Evolutionary conservation across 352 stramenopile species (phyloP).

Genomic region (Globisporangium yorkense): DNA sequence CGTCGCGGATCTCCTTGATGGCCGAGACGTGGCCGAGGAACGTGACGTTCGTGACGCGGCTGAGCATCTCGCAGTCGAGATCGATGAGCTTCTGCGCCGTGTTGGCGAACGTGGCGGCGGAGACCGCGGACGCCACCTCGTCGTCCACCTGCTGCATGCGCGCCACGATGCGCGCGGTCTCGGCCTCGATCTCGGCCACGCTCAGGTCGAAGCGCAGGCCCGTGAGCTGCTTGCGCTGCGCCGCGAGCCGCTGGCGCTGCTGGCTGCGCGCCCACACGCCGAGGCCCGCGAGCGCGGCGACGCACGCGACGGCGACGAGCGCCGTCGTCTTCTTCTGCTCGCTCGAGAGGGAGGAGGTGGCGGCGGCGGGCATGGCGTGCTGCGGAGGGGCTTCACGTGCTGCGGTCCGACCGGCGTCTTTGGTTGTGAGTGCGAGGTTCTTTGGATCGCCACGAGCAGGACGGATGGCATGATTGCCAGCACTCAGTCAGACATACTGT

Average conservation of each 20-base stretch:
- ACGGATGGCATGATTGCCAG: too few relatives aligned
- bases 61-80: conserved; percentile 82
- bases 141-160: conserved; percentile 74
- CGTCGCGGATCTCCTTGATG: conserved; percentile 64
- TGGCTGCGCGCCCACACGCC: conserved; percentile 41
- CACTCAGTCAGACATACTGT: too few relatives aligned
- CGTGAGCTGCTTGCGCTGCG: conserved; percentile 49
- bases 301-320: conserved; percentile 44
- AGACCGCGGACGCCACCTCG: conserved; percentile 37
- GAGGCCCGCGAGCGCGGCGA: conserved; percentile 39
- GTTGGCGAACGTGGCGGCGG: conserved; percentile 49
- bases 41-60: conserved; percentile 75
- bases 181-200: conserved; percentile 61
- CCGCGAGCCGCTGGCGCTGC: conserved; percentile 33
- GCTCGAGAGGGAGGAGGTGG: conserved; percentile 9
- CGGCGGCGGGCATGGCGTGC: conserved; percentile 1
- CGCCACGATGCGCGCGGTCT: conserved; percentile 56
- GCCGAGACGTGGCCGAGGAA: conserved; percentile 79
- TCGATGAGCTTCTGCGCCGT: conserved; percentile 78
- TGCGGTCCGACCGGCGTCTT: conserved; percentile 3
- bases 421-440: background rate
- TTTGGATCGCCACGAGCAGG: too few relatives aligned
- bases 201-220: conserved; percentile 70
- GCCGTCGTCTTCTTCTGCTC: conserved; percentile 58
- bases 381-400: background rate